Base-by-base conservation (phyloP, 2,329 filamentous ascomycete species). In the Xylaria sp. region DNA sequence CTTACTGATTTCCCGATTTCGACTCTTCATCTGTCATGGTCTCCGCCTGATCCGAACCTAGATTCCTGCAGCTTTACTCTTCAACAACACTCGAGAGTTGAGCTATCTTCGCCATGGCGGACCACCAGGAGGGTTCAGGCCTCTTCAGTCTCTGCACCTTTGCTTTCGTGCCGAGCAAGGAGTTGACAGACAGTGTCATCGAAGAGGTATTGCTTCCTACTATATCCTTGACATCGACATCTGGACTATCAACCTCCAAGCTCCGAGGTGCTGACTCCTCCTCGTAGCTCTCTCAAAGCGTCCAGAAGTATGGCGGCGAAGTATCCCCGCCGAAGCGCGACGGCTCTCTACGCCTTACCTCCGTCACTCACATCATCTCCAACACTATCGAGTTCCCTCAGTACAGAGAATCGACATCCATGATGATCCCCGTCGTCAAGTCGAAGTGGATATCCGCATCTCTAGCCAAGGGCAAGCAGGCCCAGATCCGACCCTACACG, bases 321-420 rank as follows among this genome's bases (percentile, higher is more conserved):
- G 74, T 83, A 1, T 71, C 80, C 63, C 74, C 79, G 51, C 76
- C 76, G 10, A 74, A 76, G 60, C 74, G 76, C 60, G 75, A 83
- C 65, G 80, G 80, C 66, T 75, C 76, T 11, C 71, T 84, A 11
- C 74, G 75, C 1, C 76, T 84, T 34, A 70, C 76, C 54, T 67
- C 78, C 58, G 76, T 79, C 54, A 83, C 82, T 19, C 83, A 85
- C 68, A 80, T 86, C 63, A 70, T 86, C 53, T 79, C 92, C 59
- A 85, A 87, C 60, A 93, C 89, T 0, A 89, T 91, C 74, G 92
- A 99, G 72, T 99, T 99, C 68, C 87, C 90, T n/a, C 86, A 93
- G 68, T 97, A 94, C 72, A 79, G 84, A 61, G 81, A 84, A 63
- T 87, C 91, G 1, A 81, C 88, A 64, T 88, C 91, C 52, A 79